Base-by-base conservation (phyloP, 306 rosid species). In the Bauhinia variegata region DNA sequence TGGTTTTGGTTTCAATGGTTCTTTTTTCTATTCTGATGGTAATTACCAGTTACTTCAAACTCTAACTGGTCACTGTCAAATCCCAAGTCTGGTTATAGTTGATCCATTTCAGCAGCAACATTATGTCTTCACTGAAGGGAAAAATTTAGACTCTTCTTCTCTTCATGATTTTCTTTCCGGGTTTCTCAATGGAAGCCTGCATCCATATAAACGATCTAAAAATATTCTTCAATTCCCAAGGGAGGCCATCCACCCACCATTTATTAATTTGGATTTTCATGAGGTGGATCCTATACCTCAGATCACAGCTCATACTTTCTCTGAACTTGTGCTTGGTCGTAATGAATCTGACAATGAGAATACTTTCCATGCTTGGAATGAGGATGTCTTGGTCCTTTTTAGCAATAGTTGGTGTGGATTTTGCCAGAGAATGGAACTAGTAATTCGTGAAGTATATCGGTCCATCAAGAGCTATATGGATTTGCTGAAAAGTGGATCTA, bases 371-470 rank as follows among this genome's bases (percentile, higher is more conserved):
- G 82, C 86, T 28, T 79, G 84, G 92, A 74, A 78, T 69, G 78
- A 81, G 81, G 98, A 93, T 89, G 91, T 87, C 66, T 58, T 89
- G 86, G 96, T 93, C 71, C 78, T 93, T 70, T 89, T 93, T 78
- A 88, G 95, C 89, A 83, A 93, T 73, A 89, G 78, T 71, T 93
- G 98, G 97, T 93, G 98, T 73, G 96, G 90, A 42, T 88, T 83
- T 81, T 89, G 96, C 80, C 95, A 88, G 72, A 85, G 96, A 80
- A 93, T 85, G 88, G 98, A 89, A 69, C 60, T 89, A 72, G 81
- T 86, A 83, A 86, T 93, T 51, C 82, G 86, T 17, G 98, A 93
- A 83, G 88, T 86, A 54, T 83, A 86, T 74, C 88, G 86, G 53
- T 85, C 88, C 72, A 75, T 84, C 69, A 91, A 84, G 79, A 79